Base-by-base conservation (phyloP, 225 moss, liverwort and hornwort genomes). In the Lunularia cruciata region DNA sequence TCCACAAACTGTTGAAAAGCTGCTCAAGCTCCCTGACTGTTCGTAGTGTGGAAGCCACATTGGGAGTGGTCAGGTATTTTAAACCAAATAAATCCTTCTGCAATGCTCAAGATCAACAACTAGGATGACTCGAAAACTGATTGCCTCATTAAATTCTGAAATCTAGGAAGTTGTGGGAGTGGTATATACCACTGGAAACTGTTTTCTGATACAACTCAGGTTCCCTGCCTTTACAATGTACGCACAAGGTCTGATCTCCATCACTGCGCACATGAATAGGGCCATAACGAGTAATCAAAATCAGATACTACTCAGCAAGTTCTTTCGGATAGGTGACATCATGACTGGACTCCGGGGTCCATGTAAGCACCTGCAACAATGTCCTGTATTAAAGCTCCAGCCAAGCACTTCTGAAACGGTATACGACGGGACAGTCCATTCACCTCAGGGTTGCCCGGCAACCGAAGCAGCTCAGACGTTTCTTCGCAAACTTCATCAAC, bases 401-500 rank as follows among this genome's bases (percentile, higher is more conserved):
- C n/a, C n/a, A n/a, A n/a, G n/a, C n/a, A n/a, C n/a, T n/a, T n/a
- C n/a, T n/a, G n/a, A n/a, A n/a, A n/a, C n/a, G n/a, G n/a, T n/a
- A n/a, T n/a, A n/a, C n/a, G n/a, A n/a, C n/a, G 26, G 46, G 33
- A n/a, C 18, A 34, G 3, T 19, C 6, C 12, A 46, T 6, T 47
- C 23, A 92, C 92, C 89, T 92, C 83, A 98, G 91, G 32, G 86
- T 86, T 30, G 89, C 82, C 78, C 82, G 88, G 75, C 93, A 98
- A 66, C 96, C 93, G 61, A 91, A 85, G 70, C 96, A 98, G 73
- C 89, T 91, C 22, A 91, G 72, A 19, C 86, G 85, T 75, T 90
- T 92, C 72, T 89, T 98, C 14, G 96, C 96, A 63, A 98, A 98
- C 75, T 93, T 98, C 96, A 98, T 98, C 61, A 98, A 90, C 42